A percentile compares a stretch with the other conserved stretches of the same genome.
These are phyloP conservation scores for Phytopythium montanum DNA, from an alignment of 352 stramenopile genomes.

Conservation along the genomic window DNA sequence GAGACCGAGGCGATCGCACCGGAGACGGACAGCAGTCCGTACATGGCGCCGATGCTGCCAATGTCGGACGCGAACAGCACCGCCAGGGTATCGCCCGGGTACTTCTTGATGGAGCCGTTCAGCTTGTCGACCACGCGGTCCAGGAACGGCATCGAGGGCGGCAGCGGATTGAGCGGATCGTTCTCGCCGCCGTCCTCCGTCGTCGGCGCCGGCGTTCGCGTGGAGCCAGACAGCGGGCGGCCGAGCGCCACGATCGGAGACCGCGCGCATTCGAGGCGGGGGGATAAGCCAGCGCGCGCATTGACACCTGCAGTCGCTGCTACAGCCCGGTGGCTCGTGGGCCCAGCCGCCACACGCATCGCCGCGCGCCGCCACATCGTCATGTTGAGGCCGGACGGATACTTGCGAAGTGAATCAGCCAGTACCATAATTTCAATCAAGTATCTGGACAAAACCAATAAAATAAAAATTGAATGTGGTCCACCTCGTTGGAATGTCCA, in stretches of 20 bases:
- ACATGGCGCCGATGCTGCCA: conserved; percentile 73
- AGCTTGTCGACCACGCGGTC: conserved; percentile 70
- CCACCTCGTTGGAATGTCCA: too few relatives aligned
- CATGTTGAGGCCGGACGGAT: too few relatives aligned
- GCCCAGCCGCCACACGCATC: background rate
- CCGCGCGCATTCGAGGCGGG: background rate
- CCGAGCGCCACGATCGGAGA: background rate
- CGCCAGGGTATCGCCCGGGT: conserved; percentile 70
- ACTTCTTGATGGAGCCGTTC: conserved; percentile 70
- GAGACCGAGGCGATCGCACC: conserved; percentile 15
- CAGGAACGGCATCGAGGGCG: conserved; percentile 27
- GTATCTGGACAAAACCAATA: too few relatives aligned
- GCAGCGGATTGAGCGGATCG: background rate
- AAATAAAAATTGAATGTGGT: too few relatives aligned
- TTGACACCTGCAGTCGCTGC: background rate
- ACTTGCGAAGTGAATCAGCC: too few relatives aligned
- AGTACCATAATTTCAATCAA: too few relatives aligned
- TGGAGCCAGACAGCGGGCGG: background rate
- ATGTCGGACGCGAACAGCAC: conserved; percentile 84
- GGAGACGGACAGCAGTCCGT: conserved; percentile 58
- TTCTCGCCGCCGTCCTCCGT: background rate
- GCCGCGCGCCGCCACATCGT: background rate
- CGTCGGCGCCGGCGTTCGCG: background rate
- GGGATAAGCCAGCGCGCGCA: background rate
- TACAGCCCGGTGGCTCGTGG: background rate